A percentile compares a stretch with the other conserved stretches of the same genome.
phyloP scores from a whole-genome alignment of 192 early-diverging fungal species.

The Piromyces sp. region DNA sequence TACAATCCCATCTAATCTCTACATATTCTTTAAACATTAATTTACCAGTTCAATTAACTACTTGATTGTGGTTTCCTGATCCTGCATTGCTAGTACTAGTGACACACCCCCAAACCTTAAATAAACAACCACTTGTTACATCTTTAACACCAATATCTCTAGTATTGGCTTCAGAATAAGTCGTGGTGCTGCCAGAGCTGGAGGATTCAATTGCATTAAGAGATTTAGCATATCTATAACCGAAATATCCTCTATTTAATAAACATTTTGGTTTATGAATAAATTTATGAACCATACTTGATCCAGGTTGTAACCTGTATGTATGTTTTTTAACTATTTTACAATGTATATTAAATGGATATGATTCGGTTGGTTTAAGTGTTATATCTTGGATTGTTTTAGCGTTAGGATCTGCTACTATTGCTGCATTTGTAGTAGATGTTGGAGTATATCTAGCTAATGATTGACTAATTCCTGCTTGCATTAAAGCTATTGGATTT shows the following conservation, averaged over 20 bases:
- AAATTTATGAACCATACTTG: neutral
- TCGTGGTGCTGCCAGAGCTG: no score
- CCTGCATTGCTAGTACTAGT: neutral
- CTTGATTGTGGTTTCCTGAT: neutral
- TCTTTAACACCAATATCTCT: neutral
- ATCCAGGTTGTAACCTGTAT: neutral
- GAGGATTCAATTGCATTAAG: neutral
- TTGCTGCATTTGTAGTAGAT: neutral
- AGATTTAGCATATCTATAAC: neutral
- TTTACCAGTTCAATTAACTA: neutral
- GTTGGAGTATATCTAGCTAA: no score
- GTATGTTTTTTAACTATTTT: neutral
- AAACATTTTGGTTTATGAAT: neutral
- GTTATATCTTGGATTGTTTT: slow-evolving; percentile 14
- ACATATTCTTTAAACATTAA: neutral
- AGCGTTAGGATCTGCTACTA: slow-evolving; percentile 20
- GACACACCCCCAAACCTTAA: neutral
- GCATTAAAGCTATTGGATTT: no score
- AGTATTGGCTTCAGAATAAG: no score
- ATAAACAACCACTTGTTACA: neutral
- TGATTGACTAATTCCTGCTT: no score
- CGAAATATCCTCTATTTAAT: neutral
- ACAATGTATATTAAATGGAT: neutral
- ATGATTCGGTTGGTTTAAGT: neutral
- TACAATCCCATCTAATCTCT: neutral